Evolutionary conservation across 108 stramenopile species (phyloP).

Genomic region (Pelagomonas calceolata): DNA sequence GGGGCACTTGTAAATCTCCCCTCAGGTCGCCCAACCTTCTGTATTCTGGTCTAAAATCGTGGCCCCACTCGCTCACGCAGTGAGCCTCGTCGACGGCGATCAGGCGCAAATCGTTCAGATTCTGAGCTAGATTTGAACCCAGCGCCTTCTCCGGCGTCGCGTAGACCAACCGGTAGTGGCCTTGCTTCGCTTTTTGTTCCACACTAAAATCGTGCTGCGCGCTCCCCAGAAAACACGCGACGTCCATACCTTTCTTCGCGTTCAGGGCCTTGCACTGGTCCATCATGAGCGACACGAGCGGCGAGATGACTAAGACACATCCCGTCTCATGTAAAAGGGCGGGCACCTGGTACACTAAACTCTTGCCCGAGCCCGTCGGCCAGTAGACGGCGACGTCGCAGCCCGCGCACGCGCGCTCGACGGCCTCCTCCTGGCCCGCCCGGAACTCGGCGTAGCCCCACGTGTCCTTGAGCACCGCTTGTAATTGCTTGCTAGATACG

Average conservation of each 20-base stretch:
- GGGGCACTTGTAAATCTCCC: slow-evolving; percentile 40
- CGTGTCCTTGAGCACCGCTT: background rate
- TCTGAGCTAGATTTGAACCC: slow-evolving; percentile 37
- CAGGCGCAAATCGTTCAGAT: slow-evolving; percentile 38
- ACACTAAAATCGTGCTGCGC: slow-evolving; percentile 43
- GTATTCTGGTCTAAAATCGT: slow-evolving; percentile 80
- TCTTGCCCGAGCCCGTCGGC: slow-evolving; percentile 86
- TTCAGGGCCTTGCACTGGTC: slow-evolving; percentile 79
- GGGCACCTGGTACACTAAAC: slow-evolving; percentile 74
- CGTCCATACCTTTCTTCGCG: slow-evolving; percentile 32
- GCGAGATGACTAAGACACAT: slow-evolving; percentile 51
- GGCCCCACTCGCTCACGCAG: slow-evolving; percentile 87
- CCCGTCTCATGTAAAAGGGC: slow-evolving; percentile 50
- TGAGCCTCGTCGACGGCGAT: slow-evolving; percentile 87
- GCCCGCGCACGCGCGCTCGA: background rate
- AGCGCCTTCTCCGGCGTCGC: slow-evolving; percentile 79
- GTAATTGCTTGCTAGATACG: too few species aligned
- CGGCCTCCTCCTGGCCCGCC: slow-evolving; percentile 6
- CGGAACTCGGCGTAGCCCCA: background rate
- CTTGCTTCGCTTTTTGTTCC: slow-evolving; percentile 40
- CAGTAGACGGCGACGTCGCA: slow-evolving; percentile 75
- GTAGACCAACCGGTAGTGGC: slow-evolving; percentile 65
- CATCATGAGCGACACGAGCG: slow-evolving; percentile 81
- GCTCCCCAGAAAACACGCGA: slow-evolving; percentile 55
- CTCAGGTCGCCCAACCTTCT: slow-evolving; percentile 52